phyloP scores from a whole-genome alignment of 2,329 filamentous ascomycete genomes.

The Penicillium crustosum region DNA sequence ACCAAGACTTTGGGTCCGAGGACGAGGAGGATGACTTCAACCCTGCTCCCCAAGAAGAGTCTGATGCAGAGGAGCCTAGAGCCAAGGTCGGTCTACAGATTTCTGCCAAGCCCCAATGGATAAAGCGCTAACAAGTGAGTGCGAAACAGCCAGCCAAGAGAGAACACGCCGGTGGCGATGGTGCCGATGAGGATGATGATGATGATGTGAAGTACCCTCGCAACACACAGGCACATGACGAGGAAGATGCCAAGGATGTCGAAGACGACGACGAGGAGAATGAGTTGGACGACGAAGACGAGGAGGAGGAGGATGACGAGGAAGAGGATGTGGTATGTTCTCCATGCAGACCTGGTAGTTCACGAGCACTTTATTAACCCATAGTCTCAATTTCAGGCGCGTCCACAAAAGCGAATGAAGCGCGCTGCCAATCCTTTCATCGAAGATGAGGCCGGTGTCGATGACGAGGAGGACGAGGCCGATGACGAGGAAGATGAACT shows the following conservation, averaged over 20 bases:
- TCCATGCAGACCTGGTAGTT: background rate
- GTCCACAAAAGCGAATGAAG: conserved; percentile 76
- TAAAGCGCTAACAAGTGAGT: conserved; percentile 20
- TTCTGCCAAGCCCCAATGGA: conserved; percentile 12
- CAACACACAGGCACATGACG: conserved; percentile 42
- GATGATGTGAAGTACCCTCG: conserved; percentile 34
- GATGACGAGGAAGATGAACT: conserved; percentile 89
- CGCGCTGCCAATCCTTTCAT: conserved; percentile 82
- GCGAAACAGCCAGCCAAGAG: conserved; percentile 28
- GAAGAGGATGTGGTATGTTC: conserved; percentile 53
- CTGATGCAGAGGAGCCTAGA: conserved; percentile 63
- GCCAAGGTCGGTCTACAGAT: conserved; percentile 28
- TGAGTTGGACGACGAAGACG: conserved; percentile 56
- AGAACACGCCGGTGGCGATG: conserved; percentile 40
- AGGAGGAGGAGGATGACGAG: conserved; percentile 50
- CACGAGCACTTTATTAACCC: conserved; percentile 12
- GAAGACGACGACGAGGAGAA: conserved; percentile 56
- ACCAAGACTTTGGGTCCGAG: conserved; percentile 56
- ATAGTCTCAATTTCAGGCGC: conserved; percentile 38
- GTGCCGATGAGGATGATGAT: conserved; percentile 47
- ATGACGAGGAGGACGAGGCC: conserved; percentile 83
- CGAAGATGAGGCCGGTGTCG: conserved; percentile 97
- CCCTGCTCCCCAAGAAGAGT: conserved; percentile 70
- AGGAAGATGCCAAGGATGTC: conserved; percentile 48
- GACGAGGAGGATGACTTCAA: conserved; percentile 90